phyloP scores from a whole-genome alignment of 2,329 filamentous ascomycete species.

The Fonsecaea erecta region DNA sequence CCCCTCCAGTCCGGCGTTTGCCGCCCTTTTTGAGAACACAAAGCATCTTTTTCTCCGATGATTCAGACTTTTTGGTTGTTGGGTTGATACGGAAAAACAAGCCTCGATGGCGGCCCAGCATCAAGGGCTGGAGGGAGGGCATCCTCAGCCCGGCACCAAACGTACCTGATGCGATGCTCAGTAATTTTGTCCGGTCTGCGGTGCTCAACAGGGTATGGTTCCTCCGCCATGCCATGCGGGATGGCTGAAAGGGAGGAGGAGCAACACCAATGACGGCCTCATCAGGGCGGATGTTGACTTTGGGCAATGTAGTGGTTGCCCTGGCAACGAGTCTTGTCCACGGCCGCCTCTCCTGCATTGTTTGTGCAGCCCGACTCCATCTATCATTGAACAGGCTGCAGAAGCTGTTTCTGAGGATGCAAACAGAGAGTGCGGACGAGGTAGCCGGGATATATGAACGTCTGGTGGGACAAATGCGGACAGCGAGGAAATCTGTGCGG shows the following conservation, averaged over 20 bases:
- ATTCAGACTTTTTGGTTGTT: not conserved
- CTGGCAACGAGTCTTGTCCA: not conserved
- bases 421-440: too few relatives aligned
- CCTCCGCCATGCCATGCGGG: not conserved
- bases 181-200: not conserved
- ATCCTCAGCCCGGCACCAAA: not conserved
- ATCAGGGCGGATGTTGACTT: not conserved
- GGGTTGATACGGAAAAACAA: slow-evolving; percentile 4
- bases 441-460: too few relatives aligned
- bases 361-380: too few relatives aligned
- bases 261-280: not conserved
- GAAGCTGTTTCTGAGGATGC: too few relatives aligned
- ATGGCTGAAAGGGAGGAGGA: not conserved
- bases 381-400: too few relatives aligned
- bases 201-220: not conserved
- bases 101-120: slow-evolving; percentile 1
- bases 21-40: not conserved
- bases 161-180: too few relatives aligned
- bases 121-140: not conserved
- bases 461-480: too few relatives aligned
- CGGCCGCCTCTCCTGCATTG: not conserved
- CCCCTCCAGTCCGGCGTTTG: not conserved
- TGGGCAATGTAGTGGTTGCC: not conserved
- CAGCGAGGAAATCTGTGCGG: too few relatives aligned
- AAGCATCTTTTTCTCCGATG: not conserved